Evolutionary conservation across 805 yeast genomes (phyloP).

Genomic region (Babjeviella inositovora): DNA sequence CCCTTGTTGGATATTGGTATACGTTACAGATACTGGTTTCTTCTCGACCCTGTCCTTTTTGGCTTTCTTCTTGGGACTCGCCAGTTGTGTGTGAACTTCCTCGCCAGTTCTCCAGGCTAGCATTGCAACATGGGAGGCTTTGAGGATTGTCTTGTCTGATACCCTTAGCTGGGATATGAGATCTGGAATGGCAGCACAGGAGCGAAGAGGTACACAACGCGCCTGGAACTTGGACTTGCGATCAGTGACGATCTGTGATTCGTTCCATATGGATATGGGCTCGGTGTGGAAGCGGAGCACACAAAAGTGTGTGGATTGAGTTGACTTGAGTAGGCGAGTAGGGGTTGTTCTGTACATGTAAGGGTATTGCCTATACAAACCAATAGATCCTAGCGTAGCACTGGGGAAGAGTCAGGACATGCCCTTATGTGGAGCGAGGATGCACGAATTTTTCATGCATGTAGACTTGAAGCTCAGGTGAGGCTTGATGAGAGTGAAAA

Average conservation of each 20-base stretch:
- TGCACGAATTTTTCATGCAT: no score
- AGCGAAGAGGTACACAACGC: conserved; percentile 23
- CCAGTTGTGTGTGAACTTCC: conserved; percentile 2
- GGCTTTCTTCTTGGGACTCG: conserved; percentile 3
- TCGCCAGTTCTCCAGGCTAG: conserved; percentile 53
- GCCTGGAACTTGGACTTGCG: conserved; percentile 59
- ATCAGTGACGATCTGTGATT: conserved; percentile 15
- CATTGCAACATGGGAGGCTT: conserved; percentile 61
- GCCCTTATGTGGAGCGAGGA: no score
- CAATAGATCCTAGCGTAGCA: no score
- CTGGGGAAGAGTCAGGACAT: no score
- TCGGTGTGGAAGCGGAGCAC: no score
- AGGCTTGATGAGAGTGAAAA: no score
- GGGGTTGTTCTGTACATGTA: no score
- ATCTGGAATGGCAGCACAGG: conserved; percentile 21
- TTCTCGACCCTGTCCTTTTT: conserved; percentile 1
- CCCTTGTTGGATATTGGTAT: conserved; percentile 33
- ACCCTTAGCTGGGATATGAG: conserved; percentile 22
- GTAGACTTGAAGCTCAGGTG: no score
- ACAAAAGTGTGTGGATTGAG: no score
- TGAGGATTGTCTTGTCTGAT: conserved; percentile 27
- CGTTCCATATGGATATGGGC: conserved; percentile 11
- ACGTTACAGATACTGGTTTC: conserved; percentile 4
- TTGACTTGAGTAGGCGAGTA: no score
- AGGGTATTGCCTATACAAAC: no score